Base-by-base conservation (phyloP, 1,284 basidiomycete genomes). In the Apiotrichum sp. region DNA sequence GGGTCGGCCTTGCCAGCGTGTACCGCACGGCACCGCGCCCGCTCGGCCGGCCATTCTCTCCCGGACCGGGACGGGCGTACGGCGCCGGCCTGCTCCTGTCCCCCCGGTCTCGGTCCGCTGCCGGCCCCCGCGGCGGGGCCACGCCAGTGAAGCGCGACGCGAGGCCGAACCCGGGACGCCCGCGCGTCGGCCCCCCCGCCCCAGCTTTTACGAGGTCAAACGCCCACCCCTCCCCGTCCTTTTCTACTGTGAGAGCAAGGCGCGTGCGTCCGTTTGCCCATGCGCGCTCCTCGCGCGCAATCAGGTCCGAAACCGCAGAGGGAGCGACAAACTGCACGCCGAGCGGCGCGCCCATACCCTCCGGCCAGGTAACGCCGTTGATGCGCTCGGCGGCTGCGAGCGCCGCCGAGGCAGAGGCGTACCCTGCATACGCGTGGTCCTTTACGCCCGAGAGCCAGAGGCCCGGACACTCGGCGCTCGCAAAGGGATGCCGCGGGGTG, bases 361-460 rank as follows among this genome's bases (percentile, higher is more conserved):
- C 67, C 2, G 72, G 70, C 65, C 66, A 72, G 39, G 49, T 50
- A 6, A 29, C 42, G 31, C 57, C 62, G 47, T 69, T 66, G 10
- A 68, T 57, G 16, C 56, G 48, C 47, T 62, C 61, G 2, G 68
- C 72, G 16, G 58, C 61, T 11, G 54, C 53, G 3, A 69, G 36
- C 5, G 68, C 70, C 9, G 58, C 57, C 3, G 59, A 50, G 0
- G 62, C 46, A 4, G 54, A 53, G 3, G 52, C 42, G 64, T 63
- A 75, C 0, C 62, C 63, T 3, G 65, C 72, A 47, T 74, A 76
- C 1, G 70, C 71, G 58, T 76, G 74, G 34, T 65, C 64, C 58
- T 76, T 76, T 38, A 76, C 63, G 10, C 72, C 73, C 4, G 63
- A 65, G 3, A 76, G 55, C 74, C 74, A 76, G 22, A 74, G 49